These are phyloP conservation scores for Vinca major DNA, from an alignment of 305 asterid species.

Conservation along the genomic window DNA sequence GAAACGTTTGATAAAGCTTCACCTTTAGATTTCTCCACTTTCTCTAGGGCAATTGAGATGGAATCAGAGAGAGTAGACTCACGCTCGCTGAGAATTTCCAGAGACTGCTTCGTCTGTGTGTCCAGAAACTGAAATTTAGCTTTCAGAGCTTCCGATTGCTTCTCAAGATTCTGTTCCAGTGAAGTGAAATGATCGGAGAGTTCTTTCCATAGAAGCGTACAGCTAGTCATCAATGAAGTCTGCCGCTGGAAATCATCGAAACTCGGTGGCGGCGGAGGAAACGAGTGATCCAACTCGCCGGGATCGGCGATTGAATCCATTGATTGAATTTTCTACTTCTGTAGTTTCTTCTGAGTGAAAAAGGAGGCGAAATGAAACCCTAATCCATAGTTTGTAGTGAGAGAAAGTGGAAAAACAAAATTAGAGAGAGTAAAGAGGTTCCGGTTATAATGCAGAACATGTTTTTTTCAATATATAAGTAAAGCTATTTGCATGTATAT, in stretches of 20 bases:
- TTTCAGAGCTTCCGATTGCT: constrained; percentile 57
- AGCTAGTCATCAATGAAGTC: constrained; percentile 95
- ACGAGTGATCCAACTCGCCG: constrained; percentile 52
- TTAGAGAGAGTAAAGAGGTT: constrained; percentile 17
- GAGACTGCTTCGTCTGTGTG: constrained; percentile 44
- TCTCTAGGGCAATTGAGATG: constrained; percentile 39
- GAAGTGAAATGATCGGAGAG: constrained; percentile 89
- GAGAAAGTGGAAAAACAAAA: constrained; percentile 25
- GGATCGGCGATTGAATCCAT: constrained; percentile 96
- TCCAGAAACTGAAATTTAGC: constrained; percentile 44
- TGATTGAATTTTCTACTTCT: neutral
- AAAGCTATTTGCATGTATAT: no score
- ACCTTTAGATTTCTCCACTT: constrained; percentile 24
- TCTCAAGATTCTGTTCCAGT: constrained; percentile 68
- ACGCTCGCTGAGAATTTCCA: constrained; percentile 53
- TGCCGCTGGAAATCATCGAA: constrained; percentile 96
- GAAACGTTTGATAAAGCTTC: constrained; percentile 13
- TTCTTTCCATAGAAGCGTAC: constrained; percentile 96
- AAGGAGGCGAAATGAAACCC: constrained; percentile 18
- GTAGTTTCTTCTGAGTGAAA: neutral
- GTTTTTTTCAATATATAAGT: no score
- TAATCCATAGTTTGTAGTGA: constrained; percentile 10
- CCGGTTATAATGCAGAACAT: constrained; percentile 28
- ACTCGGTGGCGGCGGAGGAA: constrained; percentile 52
- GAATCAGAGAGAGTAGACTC: constrained; percentile 58